Conservation (phyloP, 108 stramenopile genomes). For the Thalassiosira profunda region DNA sequence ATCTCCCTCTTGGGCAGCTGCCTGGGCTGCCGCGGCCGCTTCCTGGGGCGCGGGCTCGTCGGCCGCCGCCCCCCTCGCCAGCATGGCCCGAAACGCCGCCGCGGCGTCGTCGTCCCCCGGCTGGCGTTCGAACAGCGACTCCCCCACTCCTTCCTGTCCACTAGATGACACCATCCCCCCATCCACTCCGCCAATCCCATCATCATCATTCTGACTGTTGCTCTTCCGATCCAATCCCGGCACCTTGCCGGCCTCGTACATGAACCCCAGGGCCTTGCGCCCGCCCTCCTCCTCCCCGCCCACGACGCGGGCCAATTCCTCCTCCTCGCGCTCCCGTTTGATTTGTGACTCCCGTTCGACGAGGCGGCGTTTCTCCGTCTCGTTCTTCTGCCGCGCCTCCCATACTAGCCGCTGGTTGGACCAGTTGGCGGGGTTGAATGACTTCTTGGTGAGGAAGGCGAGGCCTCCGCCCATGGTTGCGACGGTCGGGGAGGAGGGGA, state of each 20-base stretch:
- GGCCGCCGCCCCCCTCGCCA: conserved; percentile 43
- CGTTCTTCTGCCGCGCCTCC: conserved; percentile 73
- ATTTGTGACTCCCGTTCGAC: conserved; percentile 71
- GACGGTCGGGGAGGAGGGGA: not conserved
- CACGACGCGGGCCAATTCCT: conserved; percentile 68
- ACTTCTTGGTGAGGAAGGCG: conserved; percentile 86
- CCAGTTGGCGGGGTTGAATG: conserved; percentile 85
- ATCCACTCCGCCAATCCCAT: conserved; percentile 14
- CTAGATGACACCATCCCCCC: not conserved
- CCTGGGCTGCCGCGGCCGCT: not conserved
- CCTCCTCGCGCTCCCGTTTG: conserved; percentile 81
- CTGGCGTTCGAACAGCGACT: conserved; percentile 48
- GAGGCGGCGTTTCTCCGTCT: conserved; percentile 56
- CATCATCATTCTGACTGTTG: conserved; percentile 5
- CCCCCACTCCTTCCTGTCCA: not conserved
- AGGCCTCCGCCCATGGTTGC: conserved; percentile 82
- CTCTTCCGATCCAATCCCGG: conserved; percentile 58
- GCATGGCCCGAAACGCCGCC: conserved; percentile 82
- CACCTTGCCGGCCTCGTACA: conserved; percentile 71
- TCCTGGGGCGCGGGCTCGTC: not conserved
- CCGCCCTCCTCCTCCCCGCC: conserved; percentile 69
- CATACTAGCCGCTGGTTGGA: conserved; percentile 76
- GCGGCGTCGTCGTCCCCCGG: conserved; percentile 87
- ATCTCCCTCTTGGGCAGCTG: not conserved
- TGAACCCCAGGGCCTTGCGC: conserved; percentile 72